Conservation (phyloP, 352 stramenopile genomes). For the Phytophthora brassicae region DNA sequence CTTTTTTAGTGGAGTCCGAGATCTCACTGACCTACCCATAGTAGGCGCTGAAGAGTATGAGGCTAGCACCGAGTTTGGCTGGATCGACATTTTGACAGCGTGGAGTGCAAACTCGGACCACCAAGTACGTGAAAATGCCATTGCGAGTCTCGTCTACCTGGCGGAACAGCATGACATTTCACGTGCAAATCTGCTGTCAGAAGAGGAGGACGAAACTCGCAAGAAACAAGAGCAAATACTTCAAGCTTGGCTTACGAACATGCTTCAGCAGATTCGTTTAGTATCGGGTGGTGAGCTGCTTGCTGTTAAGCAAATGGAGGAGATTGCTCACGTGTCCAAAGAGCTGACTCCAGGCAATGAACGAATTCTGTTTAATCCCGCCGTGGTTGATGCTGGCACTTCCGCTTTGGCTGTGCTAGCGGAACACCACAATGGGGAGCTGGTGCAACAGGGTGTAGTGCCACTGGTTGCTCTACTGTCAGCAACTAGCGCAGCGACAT, state of each 20-base stretch:
- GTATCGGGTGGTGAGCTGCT: conserved; percentile 62
- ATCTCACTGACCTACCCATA: conserved; percentile 72
- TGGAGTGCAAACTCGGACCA: conserved; percentile 64
- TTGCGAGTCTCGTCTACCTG: conserved; percentile 68
- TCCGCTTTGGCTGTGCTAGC: conserved; percentile 70
- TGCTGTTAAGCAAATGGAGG: conserved; percentile 77
- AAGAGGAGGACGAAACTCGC: conserved; percentile 21
- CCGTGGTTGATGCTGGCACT: conserved; percentile 67
- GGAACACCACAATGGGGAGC: conserved; percentile 62
- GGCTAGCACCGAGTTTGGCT: conserved; percentile 69
- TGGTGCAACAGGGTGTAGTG: conserved; percentile 66
- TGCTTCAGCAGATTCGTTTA: conserved; percentile 71
- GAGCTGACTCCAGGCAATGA: conserved; percentile 80
- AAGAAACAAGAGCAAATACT: conserved; percentile 64
- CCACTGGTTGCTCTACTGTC: conserved; percentile 61
- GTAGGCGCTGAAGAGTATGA: conserved; percentile 80
- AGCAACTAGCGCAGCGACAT: conserved; percentile 30
- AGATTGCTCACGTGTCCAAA: conserved; percentile 70
- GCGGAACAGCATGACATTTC: conserved; percentile 36
- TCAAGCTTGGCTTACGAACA: conserved; percentile 77
- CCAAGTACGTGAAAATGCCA: conserved; percentile 61
- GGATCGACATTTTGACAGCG: conserved; percentile 78
- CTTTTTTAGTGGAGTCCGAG: conserved; percentile 52
- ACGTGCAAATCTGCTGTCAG: neutral
- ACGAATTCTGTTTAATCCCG: conserved; percentile 64